Evolutionary conservation across 805 yeast species (phyloP), one percentile per base, ranked within the genome.

Genomic region (Yarrowia keelungensis): DNA sequence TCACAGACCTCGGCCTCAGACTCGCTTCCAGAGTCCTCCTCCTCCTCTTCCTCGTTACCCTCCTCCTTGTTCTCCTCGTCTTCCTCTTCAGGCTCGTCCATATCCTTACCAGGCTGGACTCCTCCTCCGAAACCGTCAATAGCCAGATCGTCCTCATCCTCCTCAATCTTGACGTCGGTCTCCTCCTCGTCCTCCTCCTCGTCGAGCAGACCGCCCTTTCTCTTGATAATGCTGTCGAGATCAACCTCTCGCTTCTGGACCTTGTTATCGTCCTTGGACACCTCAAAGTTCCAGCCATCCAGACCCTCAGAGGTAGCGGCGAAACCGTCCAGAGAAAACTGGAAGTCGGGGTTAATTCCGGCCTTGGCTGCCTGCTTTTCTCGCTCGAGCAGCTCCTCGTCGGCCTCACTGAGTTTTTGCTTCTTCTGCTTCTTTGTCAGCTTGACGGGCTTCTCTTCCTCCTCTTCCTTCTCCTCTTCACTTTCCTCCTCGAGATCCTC

Each of bases 261-360:
- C 39, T 64, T 76, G 7, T 75, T 79, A 15, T 74, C 78, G 56
- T 83, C 87, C 26, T 74, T 81, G 46, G 84, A 86, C 68, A 85
- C 86, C 49, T 83, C 85, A 75, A 92, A 91, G 73, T 92, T 92
- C 97, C 98, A 92, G 5, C 97, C 97, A 69, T 85, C 86, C 67
- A 88, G 87, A 51, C 76, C 79, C 16, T 79, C 77, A 2, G 68
- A 67, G 7, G 69, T 53, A n/a, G 64, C 64, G 19, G 65, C 72
- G 39, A 69, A 53, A 5, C 73, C 88, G 36, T 86, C 94, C 11
- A 87, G 72, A 26, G 87, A 84, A 75, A 93, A 93, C 19, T 83
- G 78, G 75, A 95, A 92, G 42, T 86, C 88, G 5, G 93, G 92
- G 73, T 91, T 88, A 56, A 92, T 76, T 15, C 76, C 79, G 10